Percentiles rank a stretch among this genome's conserved stretches.
These are phyloP conservation scores for Gaeumannomyces sp. DNA, from an alignment of 2,329 filamentous ascomycete genomes.

Conservation along the genomic window DNA sequence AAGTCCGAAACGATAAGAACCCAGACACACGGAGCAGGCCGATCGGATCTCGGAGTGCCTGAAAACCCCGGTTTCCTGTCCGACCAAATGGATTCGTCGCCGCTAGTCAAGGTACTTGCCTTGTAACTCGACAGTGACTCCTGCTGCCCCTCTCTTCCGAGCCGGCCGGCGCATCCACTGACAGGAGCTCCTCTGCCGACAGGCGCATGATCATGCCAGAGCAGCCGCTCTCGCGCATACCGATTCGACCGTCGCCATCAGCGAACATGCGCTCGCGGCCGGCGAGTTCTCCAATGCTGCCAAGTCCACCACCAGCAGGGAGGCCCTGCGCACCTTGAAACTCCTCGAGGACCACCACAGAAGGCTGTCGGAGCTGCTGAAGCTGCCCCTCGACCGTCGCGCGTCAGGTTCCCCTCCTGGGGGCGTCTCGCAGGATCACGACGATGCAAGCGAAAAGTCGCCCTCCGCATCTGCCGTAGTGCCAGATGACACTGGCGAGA, in stretches of 20 bases:
- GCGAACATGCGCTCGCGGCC: constrained; percentile 82
- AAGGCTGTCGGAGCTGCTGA: constrained; percentile 74
- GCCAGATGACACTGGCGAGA: constrained; percentile 16
- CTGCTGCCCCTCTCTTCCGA: constrained; percentile 1
- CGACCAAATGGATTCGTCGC: constrained; percentile 60
- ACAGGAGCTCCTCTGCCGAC: constrained; percentile 17
- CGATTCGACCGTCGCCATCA: constrained; percentile 75
- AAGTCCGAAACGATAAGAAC: neutral
- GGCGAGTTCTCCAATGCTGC: constrained; percentile 82
- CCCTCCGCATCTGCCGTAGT: neutral
- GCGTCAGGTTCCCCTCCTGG: neutral
- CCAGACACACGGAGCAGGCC: neutral
- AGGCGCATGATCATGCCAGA: constrained; percentile 85
- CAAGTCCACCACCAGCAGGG: constrained; percentile 57
- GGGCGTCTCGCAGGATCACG: neutral
- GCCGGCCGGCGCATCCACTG: constrained; percentile 13
- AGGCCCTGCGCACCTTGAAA: constrained; percentile 77
- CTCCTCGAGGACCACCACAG: constrained; percentile 86
- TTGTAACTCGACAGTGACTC: neutral
- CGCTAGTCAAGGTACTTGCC: constrained; percentile 55
- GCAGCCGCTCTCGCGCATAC: constrained; percentile 71
- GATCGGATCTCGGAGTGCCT: neutral
- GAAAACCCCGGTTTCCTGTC: neutral
- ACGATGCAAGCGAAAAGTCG: constrained; percentile 1
- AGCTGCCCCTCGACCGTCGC: constrained; percentile 52